A percentile compares a stretch with the other conserved stretches of the same genome.
Evolutionary conservation across 2,329 filamentous ascomycete species (phyloP).

Genomic region (Chaetomiaceae sp.): DNA sequence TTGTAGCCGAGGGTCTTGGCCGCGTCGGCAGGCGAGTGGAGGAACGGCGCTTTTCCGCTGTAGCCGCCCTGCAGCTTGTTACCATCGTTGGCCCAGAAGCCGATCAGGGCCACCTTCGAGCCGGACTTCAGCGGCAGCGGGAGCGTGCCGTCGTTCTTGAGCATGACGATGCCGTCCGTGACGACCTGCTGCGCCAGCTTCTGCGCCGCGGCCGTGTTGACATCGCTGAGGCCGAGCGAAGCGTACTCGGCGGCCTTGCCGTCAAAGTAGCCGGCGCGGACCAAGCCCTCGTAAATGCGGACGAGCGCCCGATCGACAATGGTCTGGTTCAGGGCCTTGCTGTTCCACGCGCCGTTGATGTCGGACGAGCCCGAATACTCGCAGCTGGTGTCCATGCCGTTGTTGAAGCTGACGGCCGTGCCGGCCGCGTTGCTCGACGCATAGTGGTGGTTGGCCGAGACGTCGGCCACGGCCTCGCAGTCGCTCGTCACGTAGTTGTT

Average conservation of each 20-base stretch:
- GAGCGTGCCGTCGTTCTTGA: slow-evolving; percentile 48
- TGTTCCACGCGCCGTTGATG: slow-evolving; percentile 22
- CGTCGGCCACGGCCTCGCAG: slow-evolving; percentile 16
- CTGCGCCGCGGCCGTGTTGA: slow-evolving; percentile 47
- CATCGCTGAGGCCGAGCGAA: slow-evolving; percentile 46
- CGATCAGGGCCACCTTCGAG: slow-evolving; percentile 43
- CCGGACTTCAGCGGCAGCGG: slow-evolving; percentile 40
- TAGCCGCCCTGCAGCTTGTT: slow-evolving; percentile 49
- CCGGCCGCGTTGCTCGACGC: slow-evolving; percentile 11
- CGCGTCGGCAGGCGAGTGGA: slow-evolving; percentile 45
- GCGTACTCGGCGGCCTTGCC: slow-evolving; percentile 35
- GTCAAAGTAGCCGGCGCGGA: slow-evolving; percentile 32
- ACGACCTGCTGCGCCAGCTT: slow-evolving; percentile 50
- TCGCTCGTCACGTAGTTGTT: slow-evolving; percentile 20
- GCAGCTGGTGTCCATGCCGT: slow-evolving; percentile 22
- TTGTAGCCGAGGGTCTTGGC: slow-evolving; percentile 34
- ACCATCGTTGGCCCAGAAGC: slow-evolving; percentile 45
- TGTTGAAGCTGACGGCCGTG: slow-evolving; percentile 16
- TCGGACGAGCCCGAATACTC: slow-evolving; percentile 18
- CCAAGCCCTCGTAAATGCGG: slow-evolving; percentile 30
- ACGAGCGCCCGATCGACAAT: slow-evolving; percentile 28
- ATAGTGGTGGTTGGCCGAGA: slow-evolving; percentile 20
- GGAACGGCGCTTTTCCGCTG: slow-evolving; percentile 42
- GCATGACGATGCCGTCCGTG: slow-evolving; percentile 38
- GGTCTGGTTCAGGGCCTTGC: slow-evolving; percentile 24